Base-by-base conservation (phyloP, 805 yeast genomes). In the Jamesozyma lodderae region DNA sequence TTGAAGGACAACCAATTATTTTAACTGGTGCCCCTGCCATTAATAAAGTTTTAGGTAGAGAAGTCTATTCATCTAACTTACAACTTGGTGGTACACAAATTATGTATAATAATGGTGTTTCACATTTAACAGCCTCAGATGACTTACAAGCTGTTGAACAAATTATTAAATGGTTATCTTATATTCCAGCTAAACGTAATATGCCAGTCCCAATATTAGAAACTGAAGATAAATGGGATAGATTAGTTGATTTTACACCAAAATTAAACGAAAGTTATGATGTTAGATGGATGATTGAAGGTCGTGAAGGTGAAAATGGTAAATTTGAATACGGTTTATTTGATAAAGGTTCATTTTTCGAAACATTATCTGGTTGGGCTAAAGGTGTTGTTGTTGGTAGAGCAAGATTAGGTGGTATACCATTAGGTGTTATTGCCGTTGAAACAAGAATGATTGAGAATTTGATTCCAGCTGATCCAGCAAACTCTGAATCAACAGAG, bases 41-140 rank as follows among this genome's bases (percentile, higher is more conserved):
- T 63, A 92, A 92, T 73, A 92, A 94, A 66, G 70, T 94, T 51
- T 72, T 92, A 49, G 99, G 99, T 53, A 79, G 95, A 57, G 97
- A 94, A 63, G 98, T 92, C 40, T 92, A 92, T 66, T 77, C 95
- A 37, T 88, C 96, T 21, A 92, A 92, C 71, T 72, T 92, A 64
- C 99, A 92, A 70, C 76, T 92, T 42, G 99, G 99, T 69, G 99
- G 99, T 63, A 92, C 98, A 41, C 96, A 90, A 66, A 88, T 92
- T 59, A 92, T 92, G 99, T 86, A 87, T 79, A 77, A 75, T 55
- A 92, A 92, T 60, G 99, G 99, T 79, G 96, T 92, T 48, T 85
- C 97, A 35, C 99, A 92, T 62, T 69, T 92, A 61, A 92, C 96
- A 48, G 98, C 96, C n/a, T 67, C 77, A 42, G 96, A 94, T 63